These are phyloP conservation scores for Xanthoconium separans DNA, from an alignment of 1,284 basidiomycete species.

Conservation along the genomic window DNA sequence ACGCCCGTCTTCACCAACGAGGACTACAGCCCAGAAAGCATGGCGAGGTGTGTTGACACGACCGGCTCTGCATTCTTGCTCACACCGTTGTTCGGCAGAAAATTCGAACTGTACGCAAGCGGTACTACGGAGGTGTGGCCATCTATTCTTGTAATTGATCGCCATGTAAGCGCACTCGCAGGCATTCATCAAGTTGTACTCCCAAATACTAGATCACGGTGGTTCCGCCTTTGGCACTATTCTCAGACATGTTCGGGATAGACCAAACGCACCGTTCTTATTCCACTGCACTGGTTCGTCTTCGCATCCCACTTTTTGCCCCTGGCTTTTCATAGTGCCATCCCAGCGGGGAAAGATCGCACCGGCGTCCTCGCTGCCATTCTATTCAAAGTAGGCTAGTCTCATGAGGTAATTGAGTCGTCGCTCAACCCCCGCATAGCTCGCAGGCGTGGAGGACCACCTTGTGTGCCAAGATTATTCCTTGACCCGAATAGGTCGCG, in stretches of 20 bases:
- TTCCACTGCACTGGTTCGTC: slow-evolving; percentile 71
- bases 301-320: neutral
- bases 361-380: slow-evolving; percentile 77
- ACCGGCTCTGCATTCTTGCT: slow-evolving; percentile 2
- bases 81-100: slow-evolving; percentile 40
- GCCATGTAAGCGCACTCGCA: slow-evolving; percentile 27
- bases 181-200: slow-evolving; percentile 79
- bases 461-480: slow-evolving; percentile 71
- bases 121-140: slow-evolving; percentile 66
- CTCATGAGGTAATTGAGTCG: neutral
- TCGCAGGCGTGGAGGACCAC: slow-evolving; percentile 65
- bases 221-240: slow-evolving; percentile 63
- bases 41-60: slow-evolving; percentile 69
- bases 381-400: slow-evolving; percentile 54
- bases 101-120: slow-evolving; percentile 74
- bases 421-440: slow-evolving; percentile 38
- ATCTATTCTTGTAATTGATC: neutral
- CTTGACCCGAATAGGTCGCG: slow-evolving; percentile 71
- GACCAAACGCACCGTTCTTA: slow-evolving; percentile 58
- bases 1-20: slow-evolving; percentile 67
- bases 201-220: slow-evolving; percentile 74
- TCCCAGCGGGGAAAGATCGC: slow-evolving; percentile 70
- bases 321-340: slow-evolving; percentile 1
- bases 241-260: slow-evolving; percentile 67
- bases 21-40: slow-evolving; percentile 78